Evolutionary conservation across 257 asterid species (phyloP).

Genomic region (Gardenia jasminoides): DNA sequence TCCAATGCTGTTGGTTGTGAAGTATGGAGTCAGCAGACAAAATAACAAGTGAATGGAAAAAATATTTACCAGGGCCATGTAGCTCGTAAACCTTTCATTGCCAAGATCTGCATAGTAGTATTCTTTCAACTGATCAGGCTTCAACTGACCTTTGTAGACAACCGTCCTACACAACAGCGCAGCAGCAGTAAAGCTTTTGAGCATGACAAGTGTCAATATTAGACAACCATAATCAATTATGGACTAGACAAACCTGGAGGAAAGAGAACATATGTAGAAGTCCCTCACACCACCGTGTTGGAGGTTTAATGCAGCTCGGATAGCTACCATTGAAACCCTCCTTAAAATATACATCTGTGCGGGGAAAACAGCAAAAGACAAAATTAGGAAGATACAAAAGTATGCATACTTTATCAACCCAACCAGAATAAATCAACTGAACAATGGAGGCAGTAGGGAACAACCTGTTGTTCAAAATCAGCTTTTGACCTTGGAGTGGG

Average conservation of each 20-base stretch:
- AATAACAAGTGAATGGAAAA: constrained; percentile 77
- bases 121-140: constrained; percentile 84
- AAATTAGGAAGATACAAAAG: constrained; percentile 4
- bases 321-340: constrained; percentile 98
- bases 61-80: constrained; percentile 99
- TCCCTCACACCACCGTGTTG: constrained; percentile 86
- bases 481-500: constrained; percentile 72
- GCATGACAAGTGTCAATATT: not conserved
- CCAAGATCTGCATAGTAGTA: constrained; percentile 97
- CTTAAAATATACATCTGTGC: constrained; percentile 90
- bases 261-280: constrained; percentile 93
- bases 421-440: not conserved
- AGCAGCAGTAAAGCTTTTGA: constrained; percentile 9
- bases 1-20: constrained; percentile 97
- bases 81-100: constrained; percentile 99
- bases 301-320: constrained; percentile 95
- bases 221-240: not conserved
- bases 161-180: constrained; percentile 63
- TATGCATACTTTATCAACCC: not conserved
- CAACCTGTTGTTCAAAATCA: constrained; percentile 93
- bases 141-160: constrained; percentile 98
- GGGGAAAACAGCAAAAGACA: constrained; percentile 4
- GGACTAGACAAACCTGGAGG: constrained; percentile 67
- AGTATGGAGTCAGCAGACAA: constrained; percentile 93
- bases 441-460: constrained; percentile 13